phyloP scores from a whole-genome alignment of 2,329 filamentous ascomycete genomes.

The Hypoxylon sp. region DNA sequence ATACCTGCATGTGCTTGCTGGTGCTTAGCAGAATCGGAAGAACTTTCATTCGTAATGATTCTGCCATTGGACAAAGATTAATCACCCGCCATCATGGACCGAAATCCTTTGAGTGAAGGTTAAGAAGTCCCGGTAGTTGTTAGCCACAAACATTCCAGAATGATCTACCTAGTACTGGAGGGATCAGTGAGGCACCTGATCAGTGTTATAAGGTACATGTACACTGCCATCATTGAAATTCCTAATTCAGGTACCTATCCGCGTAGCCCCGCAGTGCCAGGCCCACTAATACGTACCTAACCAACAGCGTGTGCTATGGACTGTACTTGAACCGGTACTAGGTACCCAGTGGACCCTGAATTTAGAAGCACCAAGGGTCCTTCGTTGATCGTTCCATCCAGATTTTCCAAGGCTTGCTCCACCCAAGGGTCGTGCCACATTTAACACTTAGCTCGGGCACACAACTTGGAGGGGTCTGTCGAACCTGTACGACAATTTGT shows the following conservation, averaged over 20 bases:
- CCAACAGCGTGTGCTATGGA: constrained; percentile 9
- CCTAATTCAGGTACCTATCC: not conserved
- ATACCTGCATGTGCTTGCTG: not conserved
- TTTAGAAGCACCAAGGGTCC: constrained; percentile 46
- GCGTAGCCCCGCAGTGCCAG: constrained; percentile 15
- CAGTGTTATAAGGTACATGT: not conserved
- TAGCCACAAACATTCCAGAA: not conserved
- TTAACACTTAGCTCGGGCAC: constrained; percentile 32
- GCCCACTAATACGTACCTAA: constrained; percentile 6
- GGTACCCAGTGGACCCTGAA: constrained; percentile 40
- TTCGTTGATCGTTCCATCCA: constrained; percentile 42
- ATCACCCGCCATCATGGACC: not conserved
- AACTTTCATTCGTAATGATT: no score
- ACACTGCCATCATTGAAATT: no score
- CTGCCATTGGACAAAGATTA: no score
- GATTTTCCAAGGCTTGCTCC: constrained; percentile 38
- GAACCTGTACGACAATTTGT: constrained; percentile 13
- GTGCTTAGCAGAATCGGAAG: not conserved
- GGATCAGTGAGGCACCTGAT: not conserved
- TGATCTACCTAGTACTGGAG: not conserved
- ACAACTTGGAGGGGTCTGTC: constrained; percentile 36
- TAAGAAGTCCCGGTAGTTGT: not conserved
- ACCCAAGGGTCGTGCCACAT: constrained; percentile 41
- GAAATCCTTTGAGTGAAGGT: not conserved
- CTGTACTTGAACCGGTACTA: no score